A percentile compares a stretch with the other conserved stretches of the same genome.
Evolutionary conservation across 495 filamentous ascomycete species (phyloP).

Genomic region (Talaromyces ruber): DNA sequence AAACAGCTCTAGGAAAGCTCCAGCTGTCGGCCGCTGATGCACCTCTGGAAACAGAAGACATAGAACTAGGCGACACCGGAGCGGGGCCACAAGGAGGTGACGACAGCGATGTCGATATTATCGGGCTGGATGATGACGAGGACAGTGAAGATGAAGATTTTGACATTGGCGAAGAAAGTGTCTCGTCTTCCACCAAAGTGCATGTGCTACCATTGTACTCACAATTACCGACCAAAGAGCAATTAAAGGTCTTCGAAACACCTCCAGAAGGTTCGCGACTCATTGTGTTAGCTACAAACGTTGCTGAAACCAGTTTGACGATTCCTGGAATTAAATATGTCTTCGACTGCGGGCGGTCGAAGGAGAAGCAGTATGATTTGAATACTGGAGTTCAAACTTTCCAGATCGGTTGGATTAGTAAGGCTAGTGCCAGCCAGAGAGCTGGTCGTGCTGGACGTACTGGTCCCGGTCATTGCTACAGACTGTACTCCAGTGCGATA

Average conservation of each 20-base stretch:
- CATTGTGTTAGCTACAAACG: conserved; percentile 91
- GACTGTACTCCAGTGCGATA: conserved; percentile 86
- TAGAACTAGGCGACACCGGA: conserved; percentile 65
- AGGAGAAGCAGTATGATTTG: conserved; percentile 81
- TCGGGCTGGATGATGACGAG: conserved; percentile 38
- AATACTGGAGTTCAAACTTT: conserved; percentile 90
- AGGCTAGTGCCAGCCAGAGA: conserved; percentile 89
- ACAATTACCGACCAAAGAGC: conserved; percentile 85
- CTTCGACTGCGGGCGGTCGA: conserved; percentile 86
- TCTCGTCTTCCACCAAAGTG: conserved; percentile 60
- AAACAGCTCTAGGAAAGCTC: conserved; percentile 52
- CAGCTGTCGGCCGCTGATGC: conserved; percentile 69
- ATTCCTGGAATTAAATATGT: conserved; percentile 96
- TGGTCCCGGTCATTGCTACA: conserved; percentile 91
- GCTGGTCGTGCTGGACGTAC: conserved; percentile 93
- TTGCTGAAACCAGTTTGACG: conserved; percentile 93
- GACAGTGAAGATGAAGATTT: conserved; percentile 51
- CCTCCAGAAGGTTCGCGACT: conserved; percentile 78
- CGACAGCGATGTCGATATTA: conserved; percentile 38
- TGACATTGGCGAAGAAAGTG: conserved; percentile 49
- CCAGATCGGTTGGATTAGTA: conserved; percentile 93
- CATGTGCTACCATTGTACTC: conserved; percentile 91
- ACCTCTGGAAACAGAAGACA: conserved; percentile 76
- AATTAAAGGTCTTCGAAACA: conserved; percentile 85
- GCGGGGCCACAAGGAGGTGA: conserved; percentile 31